phyloP scores from a whole-genome alignment of 768 basidiomycete genomes.

The Boletus subcaerulescens region DNA sequence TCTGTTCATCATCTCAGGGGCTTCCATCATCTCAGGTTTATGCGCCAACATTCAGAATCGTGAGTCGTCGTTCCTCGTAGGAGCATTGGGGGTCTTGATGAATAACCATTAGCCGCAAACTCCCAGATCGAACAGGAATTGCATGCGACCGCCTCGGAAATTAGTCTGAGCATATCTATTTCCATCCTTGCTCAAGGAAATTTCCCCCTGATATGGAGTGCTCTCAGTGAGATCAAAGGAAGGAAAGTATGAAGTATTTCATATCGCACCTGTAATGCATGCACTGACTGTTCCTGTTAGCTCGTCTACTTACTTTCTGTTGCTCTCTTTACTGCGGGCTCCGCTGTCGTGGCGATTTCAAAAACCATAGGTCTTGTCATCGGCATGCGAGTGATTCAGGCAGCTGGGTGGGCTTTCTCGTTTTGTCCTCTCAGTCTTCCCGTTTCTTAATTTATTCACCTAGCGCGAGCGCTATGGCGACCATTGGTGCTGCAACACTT shows the following conservation, averaged over 20 bases:
- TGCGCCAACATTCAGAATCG: constrained; percentile 31
- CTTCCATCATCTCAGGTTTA: constrained; percentile 30
- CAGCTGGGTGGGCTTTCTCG: constrained; percentile 46
- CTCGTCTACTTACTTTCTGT: constrained; percentile 55
- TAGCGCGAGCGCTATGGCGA: constrained; percentile 65
- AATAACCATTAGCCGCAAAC: constrained; percentile 53
- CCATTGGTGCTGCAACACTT: constrained; percentile 68
- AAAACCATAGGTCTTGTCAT: constrained; percentile 57
- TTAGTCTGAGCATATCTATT: constrained; percentile 66
- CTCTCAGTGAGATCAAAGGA: constrained; percentile 56
- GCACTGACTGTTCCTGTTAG: constrained; percentile 26
- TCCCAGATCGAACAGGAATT: constrained; percentile 60
- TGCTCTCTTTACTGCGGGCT: constrained; percentile 51
- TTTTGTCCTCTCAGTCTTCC: neutral
- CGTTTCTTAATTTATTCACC: neutral
- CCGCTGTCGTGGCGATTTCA: constrained; percentile 56
- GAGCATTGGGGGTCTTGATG: neutral
- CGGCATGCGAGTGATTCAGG: constrained; percentile 66
- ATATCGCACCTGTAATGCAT: neutral
- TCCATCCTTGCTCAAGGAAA: constrained; percentile 72
- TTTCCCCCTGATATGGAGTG: constrained; percentile 36
- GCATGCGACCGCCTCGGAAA: constrained; percentile 55
- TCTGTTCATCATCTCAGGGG: constrained; percentile 25
- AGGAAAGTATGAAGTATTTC: constrained; percentile 48
- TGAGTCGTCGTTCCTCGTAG: constrained; percentile 2